These are phyloP conservation scores for Psilocybe sp. DNA, from an alignment of 768 basidiomycete genomes.

Conservation along the genomic window DNA sequence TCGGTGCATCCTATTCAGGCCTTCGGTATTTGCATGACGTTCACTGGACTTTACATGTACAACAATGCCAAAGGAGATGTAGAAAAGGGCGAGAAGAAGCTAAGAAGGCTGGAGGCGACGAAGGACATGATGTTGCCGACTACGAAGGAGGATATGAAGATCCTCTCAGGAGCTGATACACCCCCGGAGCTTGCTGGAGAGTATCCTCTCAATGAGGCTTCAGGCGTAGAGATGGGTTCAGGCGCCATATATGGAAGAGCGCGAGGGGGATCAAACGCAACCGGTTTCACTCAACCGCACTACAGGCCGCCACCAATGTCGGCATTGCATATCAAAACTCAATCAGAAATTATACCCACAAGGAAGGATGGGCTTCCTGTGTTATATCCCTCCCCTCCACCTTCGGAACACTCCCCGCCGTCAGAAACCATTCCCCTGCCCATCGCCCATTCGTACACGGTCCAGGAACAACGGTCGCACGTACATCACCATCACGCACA, in stretches of 20 bases:
- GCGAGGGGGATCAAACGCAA: slow-evolving; percentile 28
- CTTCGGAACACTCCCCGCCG: slow-evolving; percentile 32
- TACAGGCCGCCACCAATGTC: slow-evolving; percentile 15
- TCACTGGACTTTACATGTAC: slow-evolving; percentile 91
- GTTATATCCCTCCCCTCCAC: slow-evolving; percentile 53
- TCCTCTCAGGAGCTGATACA: slow-evolving; percentile 42
- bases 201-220: slow-evolving; percentile 27
- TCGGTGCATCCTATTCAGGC: slow-evolving; percentile 80
- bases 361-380: slow-evolving; percentile 25
- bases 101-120: slow-evolving; percentile 73
- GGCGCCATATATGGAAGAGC: slow-evolving; percentile 34
- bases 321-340: slow-evolving; percentile 21
- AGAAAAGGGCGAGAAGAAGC: slow-evolving; percentile 87
- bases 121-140: slow-evolving; percentile 67
- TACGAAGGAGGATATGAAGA: slow-evolving; percentile 55
- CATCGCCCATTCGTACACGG: slow-evolving; percentile 1
- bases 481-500: slow-evolving; percentile 7
- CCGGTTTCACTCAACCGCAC: slow-evolving; percentile 14
- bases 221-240: slow-evolving; percentile 29
- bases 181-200: slow-evolving; percentile 24
- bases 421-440: slow-evolving; percentile 24
- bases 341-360: slow-evolving; percentile 15
- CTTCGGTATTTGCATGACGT: slow-evolving; percentile 88
- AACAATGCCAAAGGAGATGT: slow-evolving; percentile 92
- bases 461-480: slow-evolving; percentile 1